Base-by-base conservation (phyloP, 2,329 filamentous ascomycete species). In the Trichoderma sp. region DNA sequence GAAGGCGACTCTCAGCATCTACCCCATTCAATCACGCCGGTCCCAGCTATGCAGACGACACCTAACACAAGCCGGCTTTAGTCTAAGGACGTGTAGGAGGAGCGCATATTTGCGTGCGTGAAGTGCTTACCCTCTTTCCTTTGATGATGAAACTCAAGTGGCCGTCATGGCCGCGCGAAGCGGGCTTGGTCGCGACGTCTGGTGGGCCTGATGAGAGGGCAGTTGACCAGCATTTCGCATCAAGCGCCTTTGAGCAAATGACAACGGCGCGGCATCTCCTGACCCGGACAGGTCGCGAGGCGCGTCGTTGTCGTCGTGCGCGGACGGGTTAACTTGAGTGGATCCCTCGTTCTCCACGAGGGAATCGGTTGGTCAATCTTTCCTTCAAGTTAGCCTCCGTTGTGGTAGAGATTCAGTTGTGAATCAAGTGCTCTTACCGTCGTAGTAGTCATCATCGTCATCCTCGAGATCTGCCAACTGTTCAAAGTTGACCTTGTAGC, bases 401-500 rank as follows among this genome's bases (percentile, higher is more conserved):
- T 4, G 16, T 31, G 33, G 29, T 29, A 27, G 12, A 12, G 27
- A 53, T 45, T 16, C 16, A 29, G 29, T 14, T 3, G 11, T 12
- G 38, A 21, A 16, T 12, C 45, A 29, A 29, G 53, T 63, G 16
- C 18, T 78, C 84, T 81, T 81, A 88, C 88, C 89, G 86, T 91
- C 90, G 88, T 97, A 98, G 89, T 97, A 98, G 86, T 96, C 96
- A 85, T 98, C 96, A 86, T 95, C 93, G 84, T 97, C 94, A 85
- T 97, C 95, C 21, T 76, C 75, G 83, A 93, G 90, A 85, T 98
- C 97, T 85, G 93, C 93, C 86, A 99, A 91, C 87, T 99, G 97
- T 88, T 99, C 97, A 88, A 99, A 99, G 89, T 99, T 99, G 89
- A 99, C 95, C 89, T 98, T 98, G 92, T 99, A 99, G 81, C 97